Evolutionary conservation across 768 basidiomycete genomes (phyloP).

Genomic region (Russula lepida): DNA sequence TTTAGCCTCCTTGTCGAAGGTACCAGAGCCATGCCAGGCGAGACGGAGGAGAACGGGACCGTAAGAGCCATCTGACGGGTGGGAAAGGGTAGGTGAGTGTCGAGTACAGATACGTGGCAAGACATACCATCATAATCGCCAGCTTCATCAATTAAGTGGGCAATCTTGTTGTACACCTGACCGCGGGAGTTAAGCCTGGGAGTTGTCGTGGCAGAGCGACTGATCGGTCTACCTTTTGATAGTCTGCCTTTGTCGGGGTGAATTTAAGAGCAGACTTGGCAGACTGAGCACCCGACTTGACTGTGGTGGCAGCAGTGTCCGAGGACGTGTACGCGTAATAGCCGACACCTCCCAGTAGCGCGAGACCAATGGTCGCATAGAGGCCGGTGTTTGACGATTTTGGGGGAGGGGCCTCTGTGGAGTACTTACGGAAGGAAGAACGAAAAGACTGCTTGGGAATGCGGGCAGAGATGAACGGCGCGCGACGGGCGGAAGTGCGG

Average conservation of each 20-base stretch:
- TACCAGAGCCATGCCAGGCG: slow-evolving; percentile 92
- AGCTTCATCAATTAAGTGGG: slow-evolving; percentile 57
- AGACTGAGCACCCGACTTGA: slow-evolving; percentile 54
- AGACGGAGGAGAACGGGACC: slow-evolving; percentile 83
- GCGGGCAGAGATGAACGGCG: slow-evolving; percentile 16
- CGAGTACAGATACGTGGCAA: background rate
- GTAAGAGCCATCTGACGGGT: slow-evolving; percentile 67
- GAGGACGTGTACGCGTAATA: slow-evolving; percentile 50
- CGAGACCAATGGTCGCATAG: slow-evolving; percentile 53
- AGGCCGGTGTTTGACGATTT: slow-evolving; percentile 50
- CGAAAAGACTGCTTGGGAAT: slow-evolving; percentile 25
- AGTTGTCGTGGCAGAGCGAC: background rate
- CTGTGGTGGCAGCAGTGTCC: slow-evolving; percentile 43
- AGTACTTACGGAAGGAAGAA: slow-evolving; percentile 47
- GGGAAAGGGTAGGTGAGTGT: slow-evolving; percentile 16
- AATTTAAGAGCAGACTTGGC: slow-evolving; percentile 62
- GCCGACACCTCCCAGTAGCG: slow-evolving; percentile 49
- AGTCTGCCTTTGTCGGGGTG: slow-evolving; percentile 73
- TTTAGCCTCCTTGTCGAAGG: slow-evolving; percentile 72
- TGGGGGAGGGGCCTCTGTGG: slow-evolving; percentile 41
- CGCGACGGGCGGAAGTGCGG: slow-evolving; percentile 19
- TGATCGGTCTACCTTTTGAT: slow-evolving; percentile 61
- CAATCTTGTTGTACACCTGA: slow-evolving; percentile 87
- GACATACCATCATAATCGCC: slow-evolving; percentile 79
- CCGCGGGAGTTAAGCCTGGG: background rate